These are phyloP conservation scores for Amanita brunnescens DNA, from an alignment of 768 basidiomycete genomes.

Conservation along the genomic window DNA sequence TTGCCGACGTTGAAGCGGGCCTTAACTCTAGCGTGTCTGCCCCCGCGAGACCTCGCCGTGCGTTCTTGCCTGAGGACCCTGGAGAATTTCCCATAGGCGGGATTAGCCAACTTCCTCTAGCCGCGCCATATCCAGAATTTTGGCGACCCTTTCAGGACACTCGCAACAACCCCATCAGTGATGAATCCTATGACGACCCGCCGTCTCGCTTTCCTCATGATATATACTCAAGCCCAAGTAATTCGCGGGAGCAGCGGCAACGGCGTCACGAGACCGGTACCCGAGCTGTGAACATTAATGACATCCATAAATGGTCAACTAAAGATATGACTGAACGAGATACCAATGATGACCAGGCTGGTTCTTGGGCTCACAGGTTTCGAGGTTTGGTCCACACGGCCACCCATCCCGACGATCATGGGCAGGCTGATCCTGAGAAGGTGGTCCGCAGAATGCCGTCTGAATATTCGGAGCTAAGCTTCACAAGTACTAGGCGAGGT, in stretches of 20 bases:
- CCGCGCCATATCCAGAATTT: background rate
- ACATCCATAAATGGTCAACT: background rate
- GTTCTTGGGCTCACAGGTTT: background rate
- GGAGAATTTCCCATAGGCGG: conserved; percentile 1
- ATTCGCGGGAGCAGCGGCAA: background rate
- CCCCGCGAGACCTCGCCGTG: background rate
- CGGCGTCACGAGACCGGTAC: background rate
- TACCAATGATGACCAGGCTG: background rate
- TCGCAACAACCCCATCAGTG: background rate
- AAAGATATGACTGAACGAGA: background rate
- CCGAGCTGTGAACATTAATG: background rate
- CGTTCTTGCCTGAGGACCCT: background rate
- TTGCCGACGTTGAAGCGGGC: background rate
- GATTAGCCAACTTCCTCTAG: conserved; percentile 1
- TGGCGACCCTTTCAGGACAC: background rate
- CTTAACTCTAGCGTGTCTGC: background rate
- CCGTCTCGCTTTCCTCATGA: conserved; percentile 3
- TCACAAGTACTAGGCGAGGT: conserved; percentile 17
- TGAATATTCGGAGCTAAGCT: conserved; percentile 6
- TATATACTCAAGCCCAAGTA: conserved; percentile 3
- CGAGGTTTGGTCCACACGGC: background rate
- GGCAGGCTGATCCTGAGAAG: conserved; percentile 9
- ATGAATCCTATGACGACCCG: background rate
- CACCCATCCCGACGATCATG: conserved; percentile 1
- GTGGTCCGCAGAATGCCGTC: background rate